Conservation (phyloP, 768 basidiomycete genomes). For the Leucosporidium yakuticum region DNA sequence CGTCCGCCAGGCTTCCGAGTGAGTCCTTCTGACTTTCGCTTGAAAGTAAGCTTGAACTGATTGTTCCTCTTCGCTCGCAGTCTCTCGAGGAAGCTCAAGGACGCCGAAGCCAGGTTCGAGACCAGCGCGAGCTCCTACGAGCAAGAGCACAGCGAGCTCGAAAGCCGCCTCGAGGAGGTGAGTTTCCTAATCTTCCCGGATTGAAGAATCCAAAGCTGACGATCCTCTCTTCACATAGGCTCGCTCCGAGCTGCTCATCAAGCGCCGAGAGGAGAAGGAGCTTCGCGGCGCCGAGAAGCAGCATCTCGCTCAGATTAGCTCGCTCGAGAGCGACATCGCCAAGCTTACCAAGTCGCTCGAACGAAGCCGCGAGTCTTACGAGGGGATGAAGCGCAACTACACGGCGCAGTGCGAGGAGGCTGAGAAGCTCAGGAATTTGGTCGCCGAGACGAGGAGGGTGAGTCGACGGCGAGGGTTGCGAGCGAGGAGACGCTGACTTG, state of each 20-base stretch:
- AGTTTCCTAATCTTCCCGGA: background rate
- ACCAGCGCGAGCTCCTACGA: conserved; percentile 22
- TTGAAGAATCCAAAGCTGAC: fast-evolving
- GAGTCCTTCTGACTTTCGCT: background rate
- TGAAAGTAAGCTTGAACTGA: background rate
- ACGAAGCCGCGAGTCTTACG: conserved; percentile 61
- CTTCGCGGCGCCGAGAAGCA: conserved; percentile 77
- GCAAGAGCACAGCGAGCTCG: conserved; percentile 30
- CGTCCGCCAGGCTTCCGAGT: conserved; percentile 17
- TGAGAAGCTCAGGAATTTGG: conserved; percentile 51
- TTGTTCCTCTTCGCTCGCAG: background rate
- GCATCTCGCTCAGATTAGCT: conserved; percentile 60
- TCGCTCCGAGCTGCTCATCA: conserved; percentile 64
- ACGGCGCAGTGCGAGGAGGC: conserved; percentile 82
- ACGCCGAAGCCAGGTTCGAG: conserved; percentile 26
- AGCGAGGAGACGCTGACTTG: conserved; percentile 37
- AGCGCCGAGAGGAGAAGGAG: conserved; percentile 90
- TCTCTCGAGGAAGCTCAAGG: conserved; percentile 33
- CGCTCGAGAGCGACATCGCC: conserved; percentile 70
- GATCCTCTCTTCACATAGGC: conserved; percentile 46
- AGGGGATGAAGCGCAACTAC: conserved; percentile 51
- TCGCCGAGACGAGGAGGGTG: conserved; percentile 30
- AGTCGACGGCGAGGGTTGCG: conserved; percentile 31
- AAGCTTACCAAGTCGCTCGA: conserved; percentile 71
- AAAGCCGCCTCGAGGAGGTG: conserved; percentile 29